Percentiles rank a stretch among this genome's conserved stretches.
Evolutionary conservation across 805 yeast genomes (phyloP).

Genomic region (Yarrowia bubula): DNA sequence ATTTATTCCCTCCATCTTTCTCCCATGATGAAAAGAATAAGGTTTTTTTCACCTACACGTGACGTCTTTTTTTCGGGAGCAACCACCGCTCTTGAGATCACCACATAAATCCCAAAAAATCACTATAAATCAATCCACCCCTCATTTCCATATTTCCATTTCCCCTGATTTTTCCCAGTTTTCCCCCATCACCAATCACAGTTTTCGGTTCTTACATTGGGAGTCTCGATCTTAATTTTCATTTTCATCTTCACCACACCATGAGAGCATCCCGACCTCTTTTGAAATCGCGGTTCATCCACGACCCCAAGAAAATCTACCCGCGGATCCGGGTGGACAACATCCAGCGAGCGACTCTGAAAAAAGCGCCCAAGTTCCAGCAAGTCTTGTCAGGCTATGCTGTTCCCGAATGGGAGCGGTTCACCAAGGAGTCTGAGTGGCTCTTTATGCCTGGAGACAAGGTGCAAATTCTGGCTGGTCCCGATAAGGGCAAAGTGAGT

Average conservation of each 20-base stretch:
- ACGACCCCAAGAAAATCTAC: constrained; percentile 27
- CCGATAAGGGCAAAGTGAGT: constrained; percentile 70
- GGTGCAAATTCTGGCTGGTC: constrained; percentile 70
- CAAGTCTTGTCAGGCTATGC: constrained; percentile 31
- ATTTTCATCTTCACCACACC: background rate
- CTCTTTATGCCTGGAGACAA: constrained; percentile 72
- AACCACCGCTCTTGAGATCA: no score
- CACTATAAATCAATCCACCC: no score
- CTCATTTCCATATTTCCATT: no score
- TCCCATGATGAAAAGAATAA: background rate
- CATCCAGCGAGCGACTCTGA: constrained; percentile 30
- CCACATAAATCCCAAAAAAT: no score
- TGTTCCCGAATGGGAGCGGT: constrained; percentile 43
- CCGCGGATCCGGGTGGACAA: constrained; percentile 31
- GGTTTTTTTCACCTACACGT: constrained; percentile 22
- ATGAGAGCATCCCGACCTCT: constrained; percentile 21
- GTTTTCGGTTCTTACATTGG: no score
- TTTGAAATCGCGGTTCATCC: constrained; percentile 20
- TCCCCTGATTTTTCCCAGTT: no score
- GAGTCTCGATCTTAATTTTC: no score
- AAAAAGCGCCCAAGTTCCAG: constrained; percentile 33
- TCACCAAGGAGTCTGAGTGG: constrained; percentile 50
- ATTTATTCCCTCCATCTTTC: no score
- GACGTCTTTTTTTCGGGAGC: background rate
- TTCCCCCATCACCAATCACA: no score